phyloP scores from a whole-genome alignment of 345 rosid genomes.

The Microthlaspi erraticum region DNA sequence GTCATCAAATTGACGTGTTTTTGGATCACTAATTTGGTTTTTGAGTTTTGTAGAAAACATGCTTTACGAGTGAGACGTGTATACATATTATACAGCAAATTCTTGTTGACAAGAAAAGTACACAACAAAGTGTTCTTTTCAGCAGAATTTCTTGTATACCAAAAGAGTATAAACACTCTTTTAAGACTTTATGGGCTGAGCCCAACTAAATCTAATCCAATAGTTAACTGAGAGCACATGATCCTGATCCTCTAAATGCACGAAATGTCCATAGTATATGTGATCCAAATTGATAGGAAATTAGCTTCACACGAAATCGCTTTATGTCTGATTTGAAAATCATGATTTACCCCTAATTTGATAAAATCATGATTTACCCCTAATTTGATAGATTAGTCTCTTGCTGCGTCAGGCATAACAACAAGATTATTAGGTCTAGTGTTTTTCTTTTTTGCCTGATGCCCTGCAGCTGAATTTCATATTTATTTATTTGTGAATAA shows the following conservation, averaged over 20 bases:
- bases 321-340: background rate
- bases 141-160: background rate
- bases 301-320: background rate
- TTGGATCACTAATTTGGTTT: slow-evolving; percentile 12
- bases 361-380: background rate
- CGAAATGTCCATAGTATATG: too few relatives aligned
- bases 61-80: slow-evolving; percentile 33
- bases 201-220: background rate
- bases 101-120: background rate
- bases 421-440: too few relatives aligned
- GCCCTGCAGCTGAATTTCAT: too few relatives aligned
- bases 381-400: background rate
- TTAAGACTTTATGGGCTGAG: background rate
- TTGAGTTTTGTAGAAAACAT: slow-evolving; percentile 22
- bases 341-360: background rate
- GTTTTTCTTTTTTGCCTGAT: too few relatives aligned
- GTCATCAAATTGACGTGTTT: slow-evolving; percentile 34
- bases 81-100: background rate
- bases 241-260: too few relatives aligned
- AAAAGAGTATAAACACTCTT: background rate
- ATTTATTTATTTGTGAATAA: too few relatives aligned
- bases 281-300: background rate
- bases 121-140: background rate
- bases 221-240: too few relatives aligned
- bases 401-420: too few relatives aligned